These are phyloP conservation scores for Pterula multifida DNA, from an alignment of 1,284 basidiomycete species.

Conservation along the genomic window DNA sequence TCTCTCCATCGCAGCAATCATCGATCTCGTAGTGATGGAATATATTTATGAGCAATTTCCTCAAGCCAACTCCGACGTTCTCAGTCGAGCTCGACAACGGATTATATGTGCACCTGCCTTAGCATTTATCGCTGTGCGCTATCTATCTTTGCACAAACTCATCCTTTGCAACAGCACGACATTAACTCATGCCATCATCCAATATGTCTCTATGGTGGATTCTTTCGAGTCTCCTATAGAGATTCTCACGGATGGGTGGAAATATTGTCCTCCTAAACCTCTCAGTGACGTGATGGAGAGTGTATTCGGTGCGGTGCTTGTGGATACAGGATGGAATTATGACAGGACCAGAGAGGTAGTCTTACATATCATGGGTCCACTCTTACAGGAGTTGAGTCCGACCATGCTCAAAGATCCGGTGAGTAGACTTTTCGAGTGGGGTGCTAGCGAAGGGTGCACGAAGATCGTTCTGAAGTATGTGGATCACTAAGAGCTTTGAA, in stretches of 20 bases:
- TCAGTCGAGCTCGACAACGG: slow-evolving; percentile 57
- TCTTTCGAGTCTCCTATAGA: slow-evolving; percentile 41
- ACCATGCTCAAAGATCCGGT: slow-evolving; percentile 55
- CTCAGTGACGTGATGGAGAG: slow-evolving; percentile 73
- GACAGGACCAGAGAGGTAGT: slow-evolving; percentile 49
- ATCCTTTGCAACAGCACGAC: slow-evolving; percentile 61
- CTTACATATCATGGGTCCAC: slow-evolving; percentile 47
- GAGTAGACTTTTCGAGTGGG: slow-evolving; percentile 53
- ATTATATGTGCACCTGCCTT: slow-evolving; percentile 68
- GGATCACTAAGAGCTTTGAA: too few relatives aligned
- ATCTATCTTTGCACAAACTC: slow-evolving; percentile 56
- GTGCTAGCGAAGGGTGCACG: slow-evolving; percentile 40
- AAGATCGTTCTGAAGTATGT: slow-evolving; percentile 10
- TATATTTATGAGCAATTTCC: slow-evolving; percentile 64
- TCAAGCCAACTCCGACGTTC: slow-evolving; percentile 57
- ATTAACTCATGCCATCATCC: slow-evolving; percentile 49
- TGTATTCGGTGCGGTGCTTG: slow-evolving; percentile 70
- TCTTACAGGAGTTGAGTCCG: slow-evolving; percentile 44
- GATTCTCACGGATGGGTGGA: slow-evolving; percentile 61
- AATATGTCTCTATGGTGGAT: slow-evolving; percentile 43
- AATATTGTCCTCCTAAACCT: slow-evolving; percentile 73
- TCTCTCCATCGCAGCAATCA: slow-evolving; percentile 36
- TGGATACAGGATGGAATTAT: slow-evolving; percentile 69
- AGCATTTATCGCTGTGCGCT: slow-evolving; percentile 53
- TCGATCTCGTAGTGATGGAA: slow-evolving; percentile 64